Conservation (phyloP, 768 basidiomycete genomes). For the Termitomyces sp. region DNA sequence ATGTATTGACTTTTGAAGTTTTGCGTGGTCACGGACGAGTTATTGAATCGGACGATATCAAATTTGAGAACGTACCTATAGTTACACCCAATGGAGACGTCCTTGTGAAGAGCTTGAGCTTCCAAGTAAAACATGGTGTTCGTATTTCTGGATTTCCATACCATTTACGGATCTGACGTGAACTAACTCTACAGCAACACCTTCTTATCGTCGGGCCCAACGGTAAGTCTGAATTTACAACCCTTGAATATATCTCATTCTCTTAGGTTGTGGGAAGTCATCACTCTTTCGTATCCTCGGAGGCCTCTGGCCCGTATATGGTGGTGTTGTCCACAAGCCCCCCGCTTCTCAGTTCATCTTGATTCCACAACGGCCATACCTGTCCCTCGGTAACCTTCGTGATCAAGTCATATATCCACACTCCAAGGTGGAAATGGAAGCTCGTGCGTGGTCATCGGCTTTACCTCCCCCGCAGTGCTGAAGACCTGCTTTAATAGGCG, state of each 20-base stretch:
- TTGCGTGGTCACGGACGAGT: conserved; percentile 75
- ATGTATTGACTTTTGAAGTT: conserved; percentile 40
- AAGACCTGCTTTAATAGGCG: conserved; percentile 37
- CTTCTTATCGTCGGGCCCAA: conserved; percentile 94
- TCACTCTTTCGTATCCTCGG: conserved; percentile 95
- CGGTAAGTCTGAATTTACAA: conserved; percentile 39
- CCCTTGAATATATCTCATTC: neutral
- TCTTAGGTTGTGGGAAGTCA: conserved; percentile 78
- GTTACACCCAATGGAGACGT: conserved; percentile 96
- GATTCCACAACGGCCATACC: conserved; percentile 94
- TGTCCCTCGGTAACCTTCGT: conserved; percentile 89
- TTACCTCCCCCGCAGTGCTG: neutral
- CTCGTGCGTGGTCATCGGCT: conserved; percentile 44
- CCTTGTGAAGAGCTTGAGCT: conserved; percentile 78
- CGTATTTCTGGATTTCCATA: conserved; percentile 12
- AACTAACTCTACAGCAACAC: conserved; percentile 65
- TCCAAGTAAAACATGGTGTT: conserved; percentile 87
- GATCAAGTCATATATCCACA: conserved; percentile 98
- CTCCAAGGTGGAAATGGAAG: conserved; percentile 73
- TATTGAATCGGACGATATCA: conserved; percentile 83
- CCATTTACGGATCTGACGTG: neutral
- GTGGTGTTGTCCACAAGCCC: conserved; percentile 88
- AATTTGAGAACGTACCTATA: conserved; percentile 91
- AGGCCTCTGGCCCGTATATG: conserved; percentile 86
- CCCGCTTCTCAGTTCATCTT: conserved; percentile 85